These are phyloP conservation scores for Epichloe aotearoae DNA, from an alignment of 2,329 filamentous ascomycete species.

Conservation along the genomic window DNA sequence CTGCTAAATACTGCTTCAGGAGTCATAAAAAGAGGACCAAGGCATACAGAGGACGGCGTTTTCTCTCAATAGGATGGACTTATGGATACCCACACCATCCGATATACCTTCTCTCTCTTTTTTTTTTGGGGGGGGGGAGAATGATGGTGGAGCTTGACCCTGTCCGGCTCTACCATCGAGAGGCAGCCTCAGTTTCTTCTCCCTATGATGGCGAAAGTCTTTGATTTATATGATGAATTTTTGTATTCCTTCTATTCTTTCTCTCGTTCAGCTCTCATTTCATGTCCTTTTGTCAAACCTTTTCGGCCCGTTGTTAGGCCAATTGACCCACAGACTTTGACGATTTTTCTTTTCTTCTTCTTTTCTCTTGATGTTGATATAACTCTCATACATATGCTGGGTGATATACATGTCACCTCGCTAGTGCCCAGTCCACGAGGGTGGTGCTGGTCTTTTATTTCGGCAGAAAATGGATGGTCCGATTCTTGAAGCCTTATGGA, in stretches of 20 bases:
- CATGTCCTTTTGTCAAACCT: conserved; percentile 11
- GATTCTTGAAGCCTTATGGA: neutral
- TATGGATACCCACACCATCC: conserved; percentile 9
- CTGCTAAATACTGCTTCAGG: conserved; percentile 5
- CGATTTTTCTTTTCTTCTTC: conserved; percentile 7
- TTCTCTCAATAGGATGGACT: conserved; percentile 11
- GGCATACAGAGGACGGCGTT: conserved; percentile 17
- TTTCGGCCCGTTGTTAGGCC: neutral
- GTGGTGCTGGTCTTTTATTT: neutral
- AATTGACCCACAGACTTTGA: conserved; percentile 8
- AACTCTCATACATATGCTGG: conserved; percentile 1
- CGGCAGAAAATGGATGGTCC: neutral
- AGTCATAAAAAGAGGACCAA: conserved; percentile 10
- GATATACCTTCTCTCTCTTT: neutral
- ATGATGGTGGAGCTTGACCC: neutral
- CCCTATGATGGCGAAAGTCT: neutral
- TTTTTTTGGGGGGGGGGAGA: neutral
- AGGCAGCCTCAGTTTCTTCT: neutral
- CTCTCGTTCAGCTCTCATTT: neutral
- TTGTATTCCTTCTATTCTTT: neutral
- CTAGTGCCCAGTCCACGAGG: neutral
- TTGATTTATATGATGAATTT: conserved; percentile 5
- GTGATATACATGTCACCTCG: neutral
- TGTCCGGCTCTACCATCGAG: neutral
- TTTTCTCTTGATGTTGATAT: conserved; percentile 3